A percentile compares a stretch with the other conserved stretches of the same genome.
These are phyloP conservation scores for Kondoa subrosea DNA, from an alignment of 768 basidiomycete genomes.

Conservation along the genomic window DNA sequence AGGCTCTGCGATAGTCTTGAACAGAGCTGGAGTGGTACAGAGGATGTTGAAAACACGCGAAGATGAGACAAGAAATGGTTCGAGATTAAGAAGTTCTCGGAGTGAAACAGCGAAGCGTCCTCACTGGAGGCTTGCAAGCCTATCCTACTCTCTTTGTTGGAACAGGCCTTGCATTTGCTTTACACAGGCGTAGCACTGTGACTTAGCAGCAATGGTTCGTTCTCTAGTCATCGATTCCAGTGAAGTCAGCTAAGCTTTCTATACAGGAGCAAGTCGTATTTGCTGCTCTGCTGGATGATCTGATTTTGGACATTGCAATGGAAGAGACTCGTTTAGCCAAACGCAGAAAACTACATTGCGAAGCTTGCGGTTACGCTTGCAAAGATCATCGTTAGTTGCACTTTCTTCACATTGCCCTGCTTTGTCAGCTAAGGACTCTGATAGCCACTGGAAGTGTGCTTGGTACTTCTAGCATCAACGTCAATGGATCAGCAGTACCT, in stretches of 20 bases:
- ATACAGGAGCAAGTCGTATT: not conserved
- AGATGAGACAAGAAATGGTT: too few species aligned
- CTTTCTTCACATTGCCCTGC: not conserved
- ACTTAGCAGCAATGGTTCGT: not conserved
- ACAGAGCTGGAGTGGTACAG: not conserved
- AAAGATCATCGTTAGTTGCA: not conserved
- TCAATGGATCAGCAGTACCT: not conserved
- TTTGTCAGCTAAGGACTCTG: not conserved
- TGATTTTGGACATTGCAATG: not conserved
- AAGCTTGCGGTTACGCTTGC: not conserved
- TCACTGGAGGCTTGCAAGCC: too few species aligned
- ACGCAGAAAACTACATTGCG: not conserved
- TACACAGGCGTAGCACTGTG: too few species aligned
- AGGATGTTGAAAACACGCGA: not conserved
- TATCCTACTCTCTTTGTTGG: too few species aligned
- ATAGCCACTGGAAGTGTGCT: not conserved
- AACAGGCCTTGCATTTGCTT: too few species aligned
- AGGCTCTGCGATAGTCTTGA: not conserved
- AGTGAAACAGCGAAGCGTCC: too few species aligned
- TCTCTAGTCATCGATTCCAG: not conserved
- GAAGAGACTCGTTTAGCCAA: not conserved
- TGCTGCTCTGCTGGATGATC: not conserved
- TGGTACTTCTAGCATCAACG: not conserved
- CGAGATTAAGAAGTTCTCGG: too few species aligned
- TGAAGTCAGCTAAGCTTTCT: not conserved